These are phyloP conservation scores for Mycena rosella DNA, from an alignment of 768 basidiomycete genomes.

Conservation along the genomic window DNA sequence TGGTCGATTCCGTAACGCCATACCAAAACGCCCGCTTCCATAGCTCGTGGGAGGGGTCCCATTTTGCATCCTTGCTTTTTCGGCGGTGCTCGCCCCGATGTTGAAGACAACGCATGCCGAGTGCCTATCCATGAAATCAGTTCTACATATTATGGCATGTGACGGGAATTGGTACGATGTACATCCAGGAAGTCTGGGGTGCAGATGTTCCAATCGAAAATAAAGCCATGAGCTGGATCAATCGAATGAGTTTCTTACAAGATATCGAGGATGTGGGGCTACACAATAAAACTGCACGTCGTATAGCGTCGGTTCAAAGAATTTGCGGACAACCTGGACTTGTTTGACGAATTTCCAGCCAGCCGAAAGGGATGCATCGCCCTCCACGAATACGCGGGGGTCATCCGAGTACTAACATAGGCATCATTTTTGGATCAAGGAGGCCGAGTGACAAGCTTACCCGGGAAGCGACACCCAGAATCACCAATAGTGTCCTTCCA, in stretches of 20 bases:
- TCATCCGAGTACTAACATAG: conserved; percentile 50
- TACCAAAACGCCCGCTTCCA: conserved; percentile 73
- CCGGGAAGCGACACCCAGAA: too few relatives aligned
- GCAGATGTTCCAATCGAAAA: conserved; percentile 57
- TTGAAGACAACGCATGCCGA: conserved; percentile 70
- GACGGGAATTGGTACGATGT: conserved; percentile 47
- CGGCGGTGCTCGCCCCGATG: conserved; percentile 73
- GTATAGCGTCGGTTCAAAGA: conserved; percentile 8
- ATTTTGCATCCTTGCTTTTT: conserved; percentile 46
- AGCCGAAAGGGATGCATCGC: conserved; percentile 44
- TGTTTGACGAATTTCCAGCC: conserved; percentile 63
- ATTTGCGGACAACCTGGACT: conserved; percentile 51
- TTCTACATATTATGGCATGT: too few relatives aligned
- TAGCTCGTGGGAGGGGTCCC: conserved; percentile 64
- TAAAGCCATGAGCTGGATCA: conserved; percentile 46
- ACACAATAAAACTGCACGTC: conserved; percentile 25
- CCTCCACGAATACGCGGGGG: conserved; percentile 51
- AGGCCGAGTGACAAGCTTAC: conserved; percentile 39
- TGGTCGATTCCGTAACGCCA: conserved; percentile 48
- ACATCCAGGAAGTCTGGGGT: conserved; percentile 67
- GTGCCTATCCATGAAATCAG: conserved; percentile 42
- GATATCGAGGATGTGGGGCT: background rate
- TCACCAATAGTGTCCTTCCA: too few relatives aligned
- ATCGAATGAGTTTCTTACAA: conserved; percentile 1
- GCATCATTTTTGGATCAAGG: background rate